phyloP scores from a whole-genome alignment of 345 rosid genomes.

The Sonneratia caseolaris region DNA sequence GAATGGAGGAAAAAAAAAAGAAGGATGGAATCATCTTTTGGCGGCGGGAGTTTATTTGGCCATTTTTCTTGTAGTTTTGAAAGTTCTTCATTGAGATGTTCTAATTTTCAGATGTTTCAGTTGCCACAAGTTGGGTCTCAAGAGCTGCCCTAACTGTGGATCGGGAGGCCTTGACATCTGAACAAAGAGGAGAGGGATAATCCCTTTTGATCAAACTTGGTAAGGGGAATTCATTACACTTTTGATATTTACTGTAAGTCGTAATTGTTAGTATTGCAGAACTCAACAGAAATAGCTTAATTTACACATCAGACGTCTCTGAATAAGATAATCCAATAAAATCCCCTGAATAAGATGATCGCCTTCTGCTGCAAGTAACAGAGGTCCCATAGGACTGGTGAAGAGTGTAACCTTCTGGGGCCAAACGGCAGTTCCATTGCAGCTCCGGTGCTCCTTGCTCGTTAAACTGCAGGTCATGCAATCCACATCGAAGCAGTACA shows the following conservation, averaged over 20 bases:
- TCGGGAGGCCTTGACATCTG: slow-evolving; percentile 62
- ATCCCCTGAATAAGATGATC: not conserved
- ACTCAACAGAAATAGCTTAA: too few relatives aligned
- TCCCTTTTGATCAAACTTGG: not conserved
- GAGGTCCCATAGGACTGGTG: slow-evolving; percentile 30
- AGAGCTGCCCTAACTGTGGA: slow-evolving; percentile 64
- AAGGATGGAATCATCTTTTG: slow-evolving; percentile 77
- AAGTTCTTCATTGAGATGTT: not conserved
- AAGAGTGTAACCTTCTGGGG: slow-evolving; percentile 44
- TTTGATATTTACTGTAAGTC: too few relatives aligned
- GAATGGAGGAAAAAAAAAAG: slow-evolving; percentile 57
- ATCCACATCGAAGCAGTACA: slow-evolving; percentile 36
- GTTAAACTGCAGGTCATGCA: slow-evolving; percentile 41
- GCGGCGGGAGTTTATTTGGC: slow-evolving; percentile 54
- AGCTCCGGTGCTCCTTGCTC: slow-evolving; percentile 21
- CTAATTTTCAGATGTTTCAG: slow-evolving; percentile 48
- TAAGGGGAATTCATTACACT: not conserved
- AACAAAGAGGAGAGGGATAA: slow-evolving; percentile 60
- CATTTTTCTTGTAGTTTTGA: not conserved
- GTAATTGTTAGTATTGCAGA: not conserved
- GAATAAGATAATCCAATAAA: too few relatives aligned
- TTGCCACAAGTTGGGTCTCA: slow-evolving; percentile 74
- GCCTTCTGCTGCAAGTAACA: not conserved
- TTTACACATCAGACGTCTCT: too few relatives aligned
- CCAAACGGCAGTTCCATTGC: slow-evolving; percentile 46